These are phyloP conservation scores for Sporisorium exsertum DNA, from an alignment of 1,284 basidiomycete genomes.

Conservation along the genomic window DNA sequence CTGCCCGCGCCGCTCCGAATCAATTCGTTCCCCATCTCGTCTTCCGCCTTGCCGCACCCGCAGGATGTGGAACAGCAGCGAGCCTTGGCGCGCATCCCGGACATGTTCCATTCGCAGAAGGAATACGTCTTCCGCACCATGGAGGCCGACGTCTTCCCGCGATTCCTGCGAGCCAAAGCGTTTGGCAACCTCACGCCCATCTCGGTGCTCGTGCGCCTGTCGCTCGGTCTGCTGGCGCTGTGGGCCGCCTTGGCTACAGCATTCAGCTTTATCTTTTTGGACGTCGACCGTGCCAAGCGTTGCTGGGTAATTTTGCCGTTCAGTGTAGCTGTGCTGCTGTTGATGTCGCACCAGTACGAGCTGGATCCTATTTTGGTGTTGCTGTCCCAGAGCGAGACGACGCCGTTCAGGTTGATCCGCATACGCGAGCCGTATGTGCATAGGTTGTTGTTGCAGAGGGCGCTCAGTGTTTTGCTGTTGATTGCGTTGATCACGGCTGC, in stretches of 20 bases:
- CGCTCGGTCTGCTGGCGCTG: slow-evolving; percentile 84
- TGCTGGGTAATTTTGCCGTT: slow-evolving; percentile 98
- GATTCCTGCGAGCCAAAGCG: slow-evolving; percentile 93
- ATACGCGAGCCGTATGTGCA: slow-evolving; percentile 92
- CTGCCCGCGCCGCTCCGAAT: slow-evolving; percentile 74
- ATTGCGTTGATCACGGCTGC: slow-evolving; percentile 78
- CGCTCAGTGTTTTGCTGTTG: slow-evolving; percentile 80
- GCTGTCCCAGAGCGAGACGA: slow-evolving; percentile 69
- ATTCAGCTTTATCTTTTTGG: slow-evolving; percentile 92
- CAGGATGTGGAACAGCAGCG: slow-evolving; percentile 77
- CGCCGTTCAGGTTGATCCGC: slow-evolving; percentile 88
- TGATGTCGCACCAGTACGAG: slow-evolving; percentile 94
- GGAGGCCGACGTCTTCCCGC: slow-evolving; percentile 92
- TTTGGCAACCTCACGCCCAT: slow-evolving; percentile 96
- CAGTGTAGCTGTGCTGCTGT: slow-evolving; percentile 85
- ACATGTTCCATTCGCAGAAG: slow-evolving; percentile 97
- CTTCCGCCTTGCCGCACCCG: slow-evolving; percentile 77
- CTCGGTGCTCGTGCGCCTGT: slow-evolving; percentile 78
- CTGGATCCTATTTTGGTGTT: slow-evolving; percentile 82
- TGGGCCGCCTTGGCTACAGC: slow-evolving; percentile 91
- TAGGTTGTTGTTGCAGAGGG: slow-evolving; percentile 85
- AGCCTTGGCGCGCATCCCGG: slow-evolving; percentile 88
- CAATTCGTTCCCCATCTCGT: slow-evolving; percentile 71
- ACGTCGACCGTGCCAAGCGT: slow-evolving; percentile 87
- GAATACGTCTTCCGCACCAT: slow-evolving; percentile 94